Evolutionary conservation across 495 filamentous ascomycete species (phyloP).

Genomic region (Aspergillus hancockii): DNA sequence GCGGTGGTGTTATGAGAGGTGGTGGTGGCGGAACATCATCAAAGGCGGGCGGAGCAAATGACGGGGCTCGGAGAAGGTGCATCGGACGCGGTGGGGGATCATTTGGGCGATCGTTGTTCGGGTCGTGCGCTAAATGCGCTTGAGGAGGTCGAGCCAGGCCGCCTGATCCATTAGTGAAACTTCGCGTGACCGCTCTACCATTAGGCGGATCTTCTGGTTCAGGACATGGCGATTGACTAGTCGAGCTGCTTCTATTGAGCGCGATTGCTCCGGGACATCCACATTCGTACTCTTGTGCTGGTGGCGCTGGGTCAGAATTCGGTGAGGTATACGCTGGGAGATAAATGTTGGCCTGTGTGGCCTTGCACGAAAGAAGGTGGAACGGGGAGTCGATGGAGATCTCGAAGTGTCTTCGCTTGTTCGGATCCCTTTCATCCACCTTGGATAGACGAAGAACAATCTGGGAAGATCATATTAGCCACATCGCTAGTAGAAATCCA

Average conservation of each 20-base stretch:
- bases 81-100: slow-evolving; percentile 62
- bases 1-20: slow-evolving; percentile 80
- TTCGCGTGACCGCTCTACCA: slow-evolving; percentile 34
- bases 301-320: slow-evolving; percentile 46
- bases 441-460: slow-evolving; percentile 96
- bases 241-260: slow-evolving; percentile 39
- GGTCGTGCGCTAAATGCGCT: slow-evolving; percentile 48
- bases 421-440: slow-evolving; percentile 75
- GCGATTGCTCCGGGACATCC: slow-evolving; percentile 72
- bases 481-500: background rate
- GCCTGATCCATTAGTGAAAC: slow-evolving; percentile 48
- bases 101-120: slow-evolving; percentile 40
- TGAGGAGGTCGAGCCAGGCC: slow-evolving; percentile 48
- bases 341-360: slow-evolving; percentile 85
- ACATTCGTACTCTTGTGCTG: slow-evolving; percentile 61
- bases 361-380: slow-evolving; percentile 91
- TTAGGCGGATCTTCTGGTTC: slow-evolving; percentile 27
- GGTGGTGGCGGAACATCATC: slow-evolving; percentile 87
- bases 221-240: slow-evolving; percentile 34
- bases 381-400: slow-evolving; percentile 99
- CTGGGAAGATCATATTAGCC: slow-evolving; percentile 43
- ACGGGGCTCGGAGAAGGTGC: slow-evolving; percentile 84
- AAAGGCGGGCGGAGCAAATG: slow-evolving; percentile 88
- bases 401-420: slow-evolving; percentile 90
- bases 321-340: slow-evolving; percentile 81